Evolutionary conservation across 2,329 filamentous ascomycete species (phyloP).

Genomic region (Aspergillus phoenicis): DNA sequence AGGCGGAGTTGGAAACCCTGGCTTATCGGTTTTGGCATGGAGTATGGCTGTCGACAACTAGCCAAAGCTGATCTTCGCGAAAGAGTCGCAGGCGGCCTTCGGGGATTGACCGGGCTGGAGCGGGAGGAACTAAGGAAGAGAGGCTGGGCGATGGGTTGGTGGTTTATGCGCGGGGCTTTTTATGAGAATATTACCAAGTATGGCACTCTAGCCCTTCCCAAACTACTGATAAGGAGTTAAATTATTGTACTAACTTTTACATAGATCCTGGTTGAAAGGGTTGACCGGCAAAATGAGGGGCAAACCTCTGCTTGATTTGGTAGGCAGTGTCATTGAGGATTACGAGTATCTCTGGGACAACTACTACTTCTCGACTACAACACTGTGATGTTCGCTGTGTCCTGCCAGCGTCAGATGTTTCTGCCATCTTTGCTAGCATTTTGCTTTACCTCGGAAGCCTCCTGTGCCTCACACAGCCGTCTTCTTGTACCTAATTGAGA

Average conservation of each 20-base stretch:
- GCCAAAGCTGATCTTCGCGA: constrained; percentile 67
- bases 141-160: constrained; percentile 91
- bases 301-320: constrained; percentile 75
- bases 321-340: constrained; percentile 86
- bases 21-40: constrained; percentile 80
- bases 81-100: constrained; percentile 68
- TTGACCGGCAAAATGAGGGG: constrained; percentile 70
- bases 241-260: constrained; percentile 27
- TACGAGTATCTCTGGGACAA: constrained; percentile 99
- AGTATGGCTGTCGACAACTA: constrained; percentile 86
- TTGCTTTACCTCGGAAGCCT: background rate
- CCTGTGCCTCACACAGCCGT: background rate
- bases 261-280: constrained; percentile 64
- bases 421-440: constrained; percentile 15
- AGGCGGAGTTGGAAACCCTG: constrained; percentile 88
- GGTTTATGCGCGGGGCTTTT: constrained; percentile 93
- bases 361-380: constrained; percentile 82
- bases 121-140: constrained; percentile 85
- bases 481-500: background rate
- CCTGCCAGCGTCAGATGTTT: background rate
- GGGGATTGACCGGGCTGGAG: constrained; percentile 80
- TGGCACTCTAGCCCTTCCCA: constrained; percentile 25
- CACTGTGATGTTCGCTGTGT: constrained; percentile 36
- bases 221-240: background rate
- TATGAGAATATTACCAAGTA: constrained; percentile 85